Evolutionary conservation across 2,329 filamentous ascomycete species (phyloP), one percentile per base, ranked within the genome.

Genomic region (Penicillium sp.): DNA sequence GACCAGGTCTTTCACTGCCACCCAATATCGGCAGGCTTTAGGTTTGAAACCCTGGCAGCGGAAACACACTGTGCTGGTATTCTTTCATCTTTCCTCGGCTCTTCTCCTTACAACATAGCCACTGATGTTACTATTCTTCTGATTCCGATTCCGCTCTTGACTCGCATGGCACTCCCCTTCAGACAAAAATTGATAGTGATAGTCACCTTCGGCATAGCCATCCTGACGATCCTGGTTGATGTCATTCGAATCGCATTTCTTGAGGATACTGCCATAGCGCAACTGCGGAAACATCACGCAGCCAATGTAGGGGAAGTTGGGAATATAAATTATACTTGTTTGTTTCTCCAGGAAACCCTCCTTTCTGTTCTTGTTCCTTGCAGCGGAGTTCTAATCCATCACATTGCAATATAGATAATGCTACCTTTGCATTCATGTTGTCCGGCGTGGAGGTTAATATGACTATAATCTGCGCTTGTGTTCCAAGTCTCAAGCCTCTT

Each of bases 161-260:
- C 52, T 55, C 45, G 42, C 26, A 55, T 49, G 18, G 14, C 18
- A 18, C 20, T 55, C 12, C 52, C 52, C 26, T 43, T 48, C 23
- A 47, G 46, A 24, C 33, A 55, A 21, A 97, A 96, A 74, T 16
- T 55, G n/a, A 43, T 55, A 18, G n/a, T 55, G 18, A 46, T 55
- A 28, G 12, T 42, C 35, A 42, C 33, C n/a, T 55, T 55, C 21
- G 46, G 45, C n/a, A 20, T 40, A 24, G 52, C 30, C n/a, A 30
- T 21, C 18, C 11, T 55, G 5, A 33, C 30, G 46, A 55, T 49
- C n/a, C 11, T 55, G 21, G 24, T 48, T 9, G 52, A 49, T 23
- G 16, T 55, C 18, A 14, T 48, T 40, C 52, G 52, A 8, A 30
- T 54, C 21, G 43, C 14, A 5, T 40, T 54, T 28, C 43, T 54